Evolutionary conservation across 2,329 filamentous ascomycete genomes (phyloP), one percentile per base, ranked within the genome.

Genomic region (Fusarium chuoi): DNA sequence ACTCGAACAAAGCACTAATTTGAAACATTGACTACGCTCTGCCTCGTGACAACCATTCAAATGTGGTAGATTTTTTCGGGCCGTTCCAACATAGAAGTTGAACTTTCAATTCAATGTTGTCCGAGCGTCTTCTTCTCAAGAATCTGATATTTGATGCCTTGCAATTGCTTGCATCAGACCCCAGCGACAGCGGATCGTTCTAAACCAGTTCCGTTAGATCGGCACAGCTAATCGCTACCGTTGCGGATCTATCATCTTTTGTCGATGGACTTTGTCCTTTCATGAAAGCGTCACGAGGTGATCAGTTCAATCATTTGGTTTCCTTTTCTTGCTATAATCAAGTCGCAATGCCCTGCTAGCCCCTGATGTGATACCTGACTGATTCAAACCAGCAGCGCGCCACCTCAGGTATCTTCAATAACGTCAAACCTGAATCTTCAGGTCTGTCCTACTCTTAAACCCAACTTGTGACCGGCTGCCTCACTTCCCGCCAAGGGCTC

Each of bases 111-210:
- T 28, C 36, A 18, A 38, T 42, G 54, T 30, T 41, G 33, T 45
- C 57, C 44, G 41, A 58, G 45, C 41, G 24, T 44, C 38, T 41
- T 30, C 22, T 28, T 18, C 42, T 62, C 45, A 45, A n/a, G 38
- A 55, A 69, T 69, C 42, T 63, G 57, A 38, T 48, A 38, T 60
- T 60, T 46, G 56, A 41, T 46, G 64, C 56, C 41, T 71, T 59
- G 33, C 68, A 54, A 74, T 72, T 65, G 62, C 71, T 68, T 74
- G 68, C 71, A 74, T 74, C 42, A 36, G 56, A 74, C 41, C 71
- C 49, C 55, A 69, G 68, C 64, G 41, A 38, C 33, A 48, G 66
- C 57, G 59, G 61, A 73, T 71, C 70, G 38, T 51, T 71, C 59
- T 52, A 42, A 69, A 55, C 48, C 64, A 35, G 60, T 46, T 69